Evolutionary conservation across 768 basidiomycete species (phyloP).

Genomic region (Termitomyces sp.): DNA sequence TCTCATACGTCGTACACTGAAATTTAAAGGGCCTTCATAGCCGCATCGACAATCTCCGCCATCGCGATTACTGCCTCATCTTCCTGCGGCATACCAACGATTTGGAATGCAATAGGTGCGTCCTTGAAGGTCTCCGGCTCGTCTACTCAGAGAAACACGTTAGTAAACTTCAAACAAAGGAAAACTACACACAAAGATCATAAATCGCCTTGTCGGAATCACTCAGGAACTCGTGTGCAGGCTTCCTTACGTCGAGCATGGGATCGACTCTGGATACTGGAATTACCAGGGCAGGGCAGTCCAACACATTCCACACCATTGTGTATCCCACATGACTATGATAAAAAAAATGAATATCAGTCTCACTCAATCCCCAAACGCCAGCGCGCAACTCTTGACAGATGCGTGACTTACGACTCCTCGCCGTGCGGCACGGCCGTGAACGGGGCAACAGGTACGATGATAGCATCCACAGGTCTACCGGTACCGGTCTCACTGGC

Average conservation of each 20-base stretch:
- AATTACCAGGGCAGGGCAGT: constrained; percentile 58
- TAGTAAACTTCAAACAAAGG: constrained; percentile 10
- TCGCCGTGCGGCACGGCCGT: constrained; percentile 62
- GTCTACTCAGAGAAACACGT: constrained; percentile 27
- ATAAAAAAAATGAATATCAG: not conserved
- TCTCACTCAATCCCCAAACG: not conserved
- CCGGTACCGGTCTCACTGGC: constrained; percentile 54
- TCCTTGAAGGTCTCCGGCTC: constrained; percentile 50
- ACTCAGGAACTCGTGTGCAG: not conserved
- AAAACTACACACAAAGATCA: not conserved
- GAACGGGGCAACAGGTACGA: constrained; percentile 58
- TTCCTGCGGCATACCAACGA: constrained; percentile 66
- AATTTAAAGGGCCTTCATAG: constrained; percentile 29
- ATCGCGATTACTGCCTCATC: constrained; percentile 74
- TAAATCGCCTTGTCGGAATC: not conserved
- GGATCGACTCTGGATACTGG: constrained; percentile 64
- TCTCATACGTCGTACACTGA: no score
- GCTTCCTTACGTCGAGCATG: constrained; percentile 42
- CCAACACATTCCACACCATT: constrained; percentile 62
- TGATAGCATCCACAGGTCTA: constrained; percentile 73
- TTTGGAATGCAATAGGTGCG: constrained; percentile 62
- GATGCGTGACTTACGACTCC: constrained; percentile 35
- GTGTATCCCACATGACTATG: constrained; percentile 51
- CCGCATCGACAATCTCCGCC: constrained; percentile 54
- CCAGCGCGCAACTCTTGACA: not conserved